Conservation (phyloP, 306 rosid genomes). For the Quercus parvula region DNA sequence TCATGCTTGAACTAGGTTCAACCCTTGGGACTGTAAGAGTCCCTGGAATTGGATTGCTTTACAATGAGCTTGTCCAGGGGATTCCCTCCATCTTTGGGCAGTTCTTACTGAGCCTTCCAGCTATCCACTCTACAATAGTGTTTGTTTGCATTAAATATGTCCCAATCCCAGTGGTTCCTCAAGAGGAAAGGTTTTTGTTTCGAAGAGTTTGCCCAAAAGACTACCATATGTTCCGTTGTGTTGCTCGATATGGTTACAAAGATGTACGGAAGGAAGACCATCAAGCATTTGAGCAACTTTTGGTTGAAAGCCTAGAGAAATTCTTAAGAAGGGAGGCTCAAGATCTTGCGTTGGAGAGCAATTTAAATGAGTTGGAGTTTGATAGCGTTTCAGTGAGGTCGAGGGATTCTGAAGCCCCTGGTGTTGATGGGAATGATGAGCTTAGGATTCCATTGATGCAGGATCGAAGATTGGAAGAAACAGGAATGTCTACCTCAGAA, state of each 20-base stretch:
- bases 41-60: constrained; percentile 90
- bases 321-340: constrained; percentile 88
- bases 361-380: constrained; percentile 30
- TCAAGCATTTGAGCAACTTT: constrained; percentile 81
- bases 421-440: constrained; percentile 42
- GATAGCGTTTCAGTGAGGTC: constrained; percentile 46
- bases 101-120: constrained; percentile 87
- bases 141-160: constrained; percentile 96
- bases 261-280: constrained; percentile 94
- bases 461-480: constrained; percentile 37
- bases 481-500: constrained; percentile 32
- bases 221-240: constrained; percentile 90
- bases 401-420: constrained; percentile 35
- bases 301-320: constrained; percentile 83
- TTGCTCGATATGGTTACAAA: constrained; percentile 92
- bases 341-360: constrained; percentile 64
- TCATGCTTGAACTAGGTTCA: constrained; percentile 82
- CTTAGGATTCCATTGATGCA: constrained; percentile 66
- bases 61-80: constrained; percentile 96
- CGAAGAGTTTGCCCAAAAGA: constrained; percentile 92
- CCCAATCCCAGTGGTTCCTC: constrained; percentile 90
- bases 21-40: constrained; percentile 87
- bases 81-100: constrained; percentile 88
- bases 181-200: constrained; percentile 88
- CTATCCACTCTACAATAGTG: constrained; percentile 75